Evolutionary conservation across 352 stramenopile genomes (phyloP), one percentile per base, ranked within the genome.

Genomic region (Chrysophaeum taylorii): DNA sequence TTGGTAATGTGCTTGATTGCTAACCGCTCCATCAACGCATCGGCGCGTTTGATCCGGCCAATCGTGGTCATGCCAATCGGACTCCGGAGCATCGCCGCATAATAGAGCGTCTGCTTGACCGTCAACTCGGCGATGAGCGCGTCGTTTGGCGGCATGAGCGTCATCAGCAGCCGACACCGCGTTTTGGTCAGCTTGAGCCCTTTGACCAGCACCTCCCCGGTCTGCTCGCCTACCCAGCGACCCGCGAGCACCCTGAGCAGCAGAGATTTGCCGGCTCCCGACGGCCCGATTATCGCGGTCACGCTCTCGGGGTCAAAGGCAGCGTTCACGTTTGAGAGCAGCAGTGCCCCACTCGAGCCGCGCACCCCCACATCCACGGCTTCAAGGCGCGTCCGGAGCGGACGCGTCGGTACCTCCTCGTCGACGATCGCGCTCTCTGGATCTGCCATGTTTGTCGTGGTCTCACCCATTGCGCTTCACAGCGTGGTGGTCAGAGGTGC

Each of bases 51-150:
- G n/a, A n/a, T n/a, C n/a, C n/a, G n/a, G n/a, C n/a, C n/a, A n/a
- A n/a, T n/a, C n/a, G n/a, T n/a, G n/a, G n/a, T n/a, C n/a, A n/a
- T n/a, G n/a, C n/a, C n/a, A n/a, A n/a, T 1, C 33, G 78, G 73
- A 73, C 87, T 80, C 0, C 80, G 79, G 0, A 91, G 79, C 16
- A 82, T 66, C 12, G 79, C 76, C 41, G 88, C 78, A 66, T 84
- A 85, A n/a, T 79, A 63, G 7, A 91, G 38, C 39, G 87, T 84
- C 54, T 91, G 81, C 25, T 79, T 75, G 2, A 89, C 84, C 0
- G 83, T 89, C 33, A 88, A 76, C 0, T 76, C 83, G 18, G 66
- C 29, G 45, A 86, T 82, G 57, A 88, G 84, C 0, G 86, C 43
- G 53, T 89, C 80, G 68, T 89, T 81, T 42, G 87, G 83, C 73